phyloP scores from a whole-genome alignment of 768 basidiomycete species.

The Krasilnikovozyma curviuscula region DNA sequence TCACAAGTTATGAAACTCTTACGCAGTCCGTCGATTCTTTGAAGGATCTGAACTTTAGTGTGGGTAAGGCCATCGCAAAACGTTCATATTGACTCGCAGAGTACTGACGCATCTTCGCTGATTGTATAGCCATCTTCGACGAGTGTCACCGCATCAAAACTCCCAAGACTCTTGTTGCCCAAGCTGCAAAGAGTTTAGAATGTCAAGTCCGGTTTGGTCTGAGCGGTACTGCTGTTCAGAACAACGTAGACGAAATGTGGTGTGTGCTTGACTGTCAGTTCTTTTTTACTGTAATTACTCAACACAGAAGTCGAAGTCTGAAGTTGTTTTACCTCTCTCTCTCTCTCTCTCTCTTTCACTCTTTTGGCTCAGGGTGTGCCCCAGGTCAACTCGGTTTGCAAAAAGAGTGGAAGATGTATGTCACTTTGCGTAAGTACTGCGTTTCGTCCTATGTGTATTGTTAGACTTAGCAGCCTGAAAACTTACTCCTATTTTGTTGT shows the following conservation, averaged over 20 bases:
- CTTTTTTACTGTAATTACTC: constrained; percentile 25
- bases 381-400: no score
- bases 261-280: constrained; percentile 57
- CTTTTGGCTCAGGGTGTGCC: no score
- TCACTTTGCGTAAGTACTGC: no score
- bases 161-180: constrained; percentile 41
- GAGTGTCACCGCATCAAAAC: constrained; percentile 87
- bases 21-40: constrained; percentile 50
- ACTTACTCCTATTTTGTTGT: no score
- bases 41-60: constrained; percentile 37
- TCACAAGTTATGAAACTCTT: constrained; percentile 63
- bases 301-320: not conserved
- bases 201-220: constrained; percentile 61
- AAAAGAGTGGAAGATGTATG: no score
- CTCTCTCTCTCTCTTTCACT: no score
- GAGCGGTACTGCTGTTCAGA: constrained; percentile 59
- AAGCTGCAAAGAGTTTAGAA: constrained; percentile 49
- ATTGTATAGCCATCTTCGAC: constrained; percentile 39
- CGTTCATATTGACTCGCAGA: no score
- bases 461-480: no score
- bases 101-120: no score
- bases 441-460: no score
- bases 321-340: not conserved
- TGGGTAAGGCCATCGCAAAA: no score
- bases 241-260: constrained; percentile 77